Percentiles rank a stretch among this genome's conserved stretches.
Conservation (phyloP, 2,329 filamentous ascomycete species). For the Pyricularia grisea region DNA sequence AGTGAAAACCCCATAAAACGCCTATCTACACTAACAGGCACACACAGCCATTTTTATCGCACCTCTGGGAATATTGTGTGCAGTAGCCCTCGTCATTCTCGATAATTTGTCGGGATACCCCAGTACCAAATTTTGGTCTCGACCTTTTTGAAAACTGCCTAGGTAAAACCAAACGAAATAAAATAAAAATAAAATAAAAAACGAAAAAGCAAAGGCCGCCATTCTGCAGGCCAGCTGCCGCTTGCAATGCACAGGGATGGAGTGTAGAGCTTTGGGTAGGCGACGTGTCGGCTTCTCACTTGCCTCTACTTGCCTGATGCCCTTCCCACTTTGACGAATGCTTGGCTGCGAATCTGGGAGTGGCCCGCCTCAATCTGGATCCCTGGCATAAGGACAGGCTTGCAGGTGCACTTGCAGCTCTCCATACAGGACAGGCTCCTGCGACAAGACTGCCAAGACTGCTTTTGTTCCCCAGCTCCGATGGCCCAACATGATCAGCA, state of each 20-base stretch:
- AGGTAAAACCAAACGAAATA: too few species aligned
- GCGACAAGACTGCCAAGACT: background rate
- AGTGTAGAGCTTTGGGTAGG: background rate
- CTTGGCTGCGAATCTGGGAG: background rate
- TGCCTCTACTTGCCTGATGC: background rate
- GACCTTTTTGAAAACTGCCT: too few species aligned
- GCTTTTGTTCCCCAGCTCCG: background rate
- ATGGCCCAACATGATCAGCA: background rate
- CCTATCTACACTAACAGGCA: background rate
- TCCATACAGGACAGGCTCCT: background rate
- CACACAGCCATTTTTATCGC: background rate
- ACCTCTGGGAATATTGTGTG: background rate
- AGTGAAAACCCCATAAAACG: background rate
- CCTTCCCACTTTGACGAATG: background rate
- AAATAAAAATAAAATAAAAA: background rate
- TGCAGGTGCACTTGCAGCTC: background rate
- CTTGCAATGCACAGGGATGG: background rate
- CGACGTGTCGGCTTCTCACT: background rate
- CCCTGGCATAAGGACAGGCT: background rate
- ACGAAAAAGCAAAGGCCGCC: background rate
- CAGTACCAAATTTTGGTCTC: background rate
- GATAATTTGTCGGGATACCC: background rate
- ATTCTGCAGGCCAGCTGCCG: background rate
- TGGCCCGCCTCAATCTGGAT: background rate
- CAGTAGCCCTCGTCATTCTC: background rate